Evolutionary conservation across 1,139 yeast species (phyloP).

Genomic region (Kazachstania sp.): DNA sequence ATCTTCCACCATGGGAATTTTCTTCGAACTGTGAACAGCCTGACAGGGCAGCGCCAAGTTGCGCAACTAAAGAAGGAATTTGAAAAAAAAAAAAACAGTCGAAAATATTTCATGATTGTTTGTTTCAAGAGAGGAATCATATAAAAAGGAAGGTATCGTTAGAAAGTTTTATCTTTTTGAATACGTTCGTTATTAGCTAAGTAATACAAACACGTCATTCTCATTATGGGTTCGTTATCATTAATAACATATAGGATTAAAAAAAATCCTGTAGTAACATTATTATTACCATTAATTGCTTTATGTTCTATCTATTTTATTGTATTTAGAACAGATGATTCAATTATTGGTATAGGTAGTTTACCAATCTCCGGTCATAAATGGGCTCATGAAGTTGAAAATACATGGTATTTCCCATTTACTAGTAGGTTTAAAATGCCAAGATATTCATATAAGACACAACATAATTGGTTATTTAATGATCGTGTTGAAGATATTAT

Average conservation of each 20-base stretch:
- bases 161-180: too few species aligned
- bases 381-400: conserved; percentile 32
- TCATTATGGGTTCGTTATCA: conserved; percentile 1
- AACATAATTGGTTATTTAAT: conserved; percentile 42
- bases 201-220: too few species aligned
- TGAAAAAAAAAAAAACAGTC: not conserved
- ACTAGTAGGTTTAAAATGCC: conserved; percentile 30
- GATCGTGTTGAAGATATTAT: conserved; percentile 39
- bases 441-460: conserved; percentile 42
- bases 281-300: conserved; percentile 20
- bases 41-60: not conserved
- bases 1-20: too few species aligned
- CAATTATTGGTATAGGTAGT: conserved; percentile 21
- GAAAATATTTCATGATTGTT: too few species aligned
- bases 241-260: conserved; percentile 21
- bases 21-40: too few species aligned
- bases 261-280: conserved; percentile 20
- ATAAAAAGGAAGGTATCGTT: too few species aligned
- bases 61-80: not conserved
- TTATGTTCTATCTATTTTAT: conserved; percentile 17
- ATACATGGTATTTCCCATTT: conserved; percentile 30
- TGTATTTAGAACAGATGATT: conserved; percentile 17
- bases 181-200: too few species aligned
- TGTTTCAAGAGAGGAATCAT: too few species aligned
- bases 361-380: conserved; percentile 21